Percentiles rank a stretch among this genome's conserved stretches.
phyloP scores from a whole-genome alignment of 805 yeast species.

The Candida xyloterini region DNA sequence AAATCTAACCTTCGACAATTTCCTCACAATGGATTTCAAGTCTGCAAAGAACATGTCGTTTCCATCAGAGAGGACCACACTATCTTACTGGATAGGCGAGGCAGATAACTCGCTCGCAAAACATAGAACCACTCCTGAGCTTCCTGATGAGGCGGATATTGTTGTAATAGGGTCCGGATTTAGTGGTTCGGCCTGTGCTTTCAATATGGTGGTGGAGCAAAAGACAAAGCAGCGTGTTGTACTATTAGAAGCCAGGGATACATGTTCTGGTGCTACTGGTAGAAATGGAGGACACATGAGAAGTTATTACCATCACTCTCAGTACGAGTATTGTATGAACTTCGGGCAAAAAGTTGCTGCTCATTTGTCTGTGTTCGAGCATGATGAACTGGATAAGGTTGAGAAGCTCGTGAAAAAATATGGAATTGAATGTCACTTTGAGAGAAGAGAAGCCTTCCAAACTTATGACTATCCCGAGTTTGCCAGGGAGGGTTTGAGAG shows the following conservation, averaged over 20 bases:
- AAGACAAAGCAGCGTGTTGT: constrained; percentile 15
- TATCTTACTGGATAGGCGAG: constrained; percentile 19
- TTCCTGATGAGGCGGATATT: constrained; percentile 39
- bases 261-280: constrained; percentile 42
- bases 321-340: constrained; percentile 13
- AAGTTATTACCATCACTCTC: constrained; percentile 29
- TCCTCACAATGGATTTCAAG: not conserved
- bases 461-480: constrained; percentile 26
- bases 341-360: constrained; percentile 33
- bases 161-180: constrained; percentile 46
- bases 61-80: constrained; percentile 8
- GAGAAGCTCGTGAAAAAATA: constrained; percentile 33
- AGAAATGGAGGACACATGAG: constrained; percentile 48
- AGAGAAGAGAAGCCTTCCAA: constrained; percentile 35
- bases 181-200: constrained; percentile 42
- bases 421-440: constrained; percentile 38
- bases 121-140: constrained; percentile 23
- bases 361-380: constrained; percentile 36
- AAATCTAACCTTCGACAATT: not conserved
- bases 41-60: not conserved
- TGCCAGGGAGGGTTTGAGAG: constrained; percentile 15
- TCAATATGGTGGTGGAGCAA: constrained; percentile 34
- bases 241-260: constrained; percentile 29
- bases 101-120: constrained; percentile 20
- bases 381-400: constrained; percentile 32